These are phyloP conservation scores for Dactylellina leptospora DNA, from an alignment of 2,329 filamentous ascomycete genomes.

Conservation along the genomic window DNA sequence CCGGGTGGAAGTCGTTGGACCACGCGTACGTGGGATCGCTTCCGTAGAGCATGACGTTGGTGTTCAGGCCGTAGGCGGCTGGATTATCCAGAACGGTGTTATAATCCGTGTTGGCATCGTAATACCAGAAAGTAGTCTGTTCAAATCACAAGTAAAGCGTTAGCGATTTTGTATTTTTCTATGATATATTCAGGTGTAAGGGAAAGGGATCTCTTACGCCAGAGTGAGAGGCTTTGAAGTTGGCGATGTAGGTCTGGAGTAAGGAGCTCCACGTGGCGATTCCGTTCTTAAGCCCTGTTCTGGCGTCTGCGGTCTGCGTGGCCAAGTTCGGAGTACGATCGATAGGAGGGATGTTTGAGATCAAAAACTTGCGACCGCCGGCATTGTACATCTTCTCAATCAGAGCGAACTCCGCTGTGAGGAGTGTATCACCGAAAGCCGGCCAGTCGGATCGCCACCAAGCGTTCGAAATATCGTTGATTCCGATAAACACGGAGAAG, in stretches of 20 bases:
- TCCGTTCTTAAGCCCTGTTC: conserved; percentile 22
- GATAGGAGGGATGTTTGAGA: conserved; percentile 63
- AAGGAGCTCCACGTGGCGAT: conserved; percentile 38
- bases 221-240: conserved; percentile 40
- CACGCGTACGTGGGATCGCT: conserved; percentile 34
- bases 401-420: conserved; percentile 61
- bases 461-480: conserved; percentile 67
- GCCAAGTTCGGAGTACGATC: conserved; percentile 51
- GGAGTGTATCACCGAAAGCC: conserved; percentile 35
- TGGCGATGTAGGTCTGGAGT: conserved; percentile 47
- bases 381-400: conserved; percentile 62
- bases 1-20: conserved; percentile 47
- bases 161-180: too few relatives aligned
- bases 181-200: too few relatives aligned
- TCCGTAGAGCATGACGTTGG: conserved; percentile 40
- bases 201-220: too few relatives aligned
- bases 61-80: conserved; percentile 37
- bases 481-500: conserved; percentile 66
- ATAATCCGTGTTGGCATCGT: conserved; percentile 40
- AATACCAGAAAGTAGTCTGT: conserved; percentile 50
- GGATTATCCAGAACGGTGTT: conserved; percentile 37
- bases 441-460: conserved; percentile 58
- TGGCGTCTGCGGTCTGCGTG: conserved; percentile 7
- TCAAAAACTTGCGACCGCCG: conserved; percentile 65
- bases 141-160: not conserved